Evolutionary conservation across 306 rosid genomes (phyloP), one percentile per base, ranked within the genome.

Genomic region (Castanospermum australe): DNA sequence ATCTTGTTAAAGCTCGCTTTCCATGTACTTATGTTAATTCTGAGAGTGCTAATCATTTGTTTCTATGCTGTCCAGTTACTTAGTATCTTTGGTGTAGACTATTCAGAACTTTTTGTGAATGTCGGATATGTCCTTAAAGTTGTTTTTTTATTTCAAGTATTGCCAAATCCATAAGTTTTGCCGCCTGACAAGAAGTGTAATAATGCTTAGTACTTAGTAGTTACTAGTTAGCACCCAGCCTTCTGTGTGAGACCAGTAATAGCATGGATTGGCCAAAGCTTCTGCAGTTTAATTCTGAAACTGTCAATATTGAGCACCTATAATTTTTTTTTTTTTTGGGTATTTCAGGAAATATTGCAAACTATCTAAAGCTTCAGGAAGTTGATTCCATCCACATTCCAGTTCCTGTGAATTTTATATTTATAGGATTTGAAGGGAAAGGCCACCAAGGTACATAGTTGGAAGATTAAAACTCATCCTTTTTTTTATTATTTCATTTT

Each of bases 351-450:
- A 95, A 88, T 67, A 84, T 92, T 70, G 99, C 99, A 35, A 92
- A 79, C 85, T 90, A 91, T 86, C 91, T 95, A 33, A 90, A 91
- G 83, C 93, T 95, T 76, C 92, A 87, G 57, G 96, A 93, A 87
- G 84, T 95, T 78, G 98, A 95, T 79, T 91, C 98, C 68, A 62
- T 92, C 65, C 88, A 91, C 86, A 90, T 95, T 66, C 97, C 97
- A 1, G 88, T 95, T 76, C 99, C 99, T 60, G 83, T 92, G 65
- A 95, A 95, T 89, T 91, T 95, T 82, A 91, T 95, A 51, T 95
- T 92, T 86, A 74, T 95, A 69, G 99, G 97, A 63, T 95, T 95
- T 82, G 97, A 92, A 81, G 99, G 99, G 84, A 90, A 85, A 76
- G 96, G 99, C 21, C 91, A 88, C 82, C 98, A 86, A 68, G 98